Evolutionary conservation across 116 monocot species (phyloP), one percentile per base, ranked within the genome.

Genomic region (Zostera marina): DNA sequence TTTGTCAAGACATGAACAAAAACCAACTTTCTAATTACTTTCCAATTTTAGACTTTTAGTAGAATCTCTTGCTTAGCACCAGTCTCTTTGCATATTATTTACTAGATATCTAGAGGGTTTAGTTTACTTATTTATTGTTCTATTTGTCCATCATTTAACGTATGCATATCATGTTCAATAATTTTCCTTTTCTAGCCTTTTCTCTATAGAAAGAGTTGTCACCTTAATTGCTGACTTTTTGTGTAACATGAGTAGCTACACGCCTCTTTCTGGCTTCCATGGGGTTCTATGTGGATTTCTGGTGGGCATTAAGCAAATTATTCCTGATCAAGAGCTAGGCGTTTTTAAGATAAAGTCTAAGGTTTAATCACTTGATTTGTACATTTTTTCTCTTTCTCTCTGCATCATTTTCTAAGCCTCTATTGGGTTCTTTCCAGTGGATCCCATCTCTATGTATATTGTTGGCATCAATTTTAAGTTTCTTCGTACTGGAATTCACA

Each of bases 291-390:
- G 82, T 58, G 94, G 84, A 57, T 84, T 94, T 25, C 73, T 94
- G n/a, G 94, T 94, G 22, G 94, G 79, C 40, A 73, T 82, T 61
- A 94, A 94, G 56, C 94, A 94, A 85, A 81, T 94, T 62, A 80
- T 84, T 63, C 94, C 94, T 49, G 84, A 94, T 70, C 82, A 85
- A 42, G 94, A 88, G 53, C 44, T 94, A 12, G 67, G 58, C 52
- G 11, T 71, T 3, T 17, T 85, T 26, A 85, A 82, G 65, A 73
- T 85, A 44, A 88, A 76, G 68, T 78, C 74, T 61, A 93, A 81
- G 87, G 84, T 93, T 93, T 32, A 45, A 11, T 54, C 63, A 5
- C 55, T 19, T 41, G 2, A 14, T 11, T 11, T 5, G 3, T 14
- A 14, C 14, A 14, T 0, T 45, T 11, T 10, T 3, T 45, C 45